Evolutionary conservation across 225 moss, liverwort and hornwort species (phyloP).

Genomic region (Pseudisothecium myosuroides): DNA sequence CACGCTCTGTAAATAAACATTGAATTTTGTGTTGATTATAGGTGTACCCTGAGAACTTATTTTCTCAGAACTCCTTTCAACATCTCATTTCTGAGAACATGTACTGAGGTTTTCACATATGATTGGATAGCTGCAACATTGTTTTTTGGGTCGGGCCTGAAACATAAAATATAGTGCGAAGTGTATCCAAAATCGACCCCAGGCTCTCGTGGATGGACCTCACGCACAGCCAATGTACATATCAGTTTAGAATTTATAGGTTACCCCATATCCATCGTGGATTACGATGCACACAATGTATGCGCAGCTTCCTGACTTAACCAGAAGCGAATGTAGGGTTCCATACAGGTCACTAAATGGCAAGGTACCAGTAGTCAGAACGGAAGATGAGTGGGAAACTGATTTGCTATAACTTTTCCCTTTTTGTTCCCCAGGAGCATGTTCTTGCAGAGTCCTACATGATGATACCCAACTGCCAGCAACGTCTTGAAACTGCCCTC

Average conservation of each 20-base stretch:
- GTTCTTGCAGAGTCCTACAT: conserved; percentile 84
- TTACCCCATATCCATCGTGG: not conserved
- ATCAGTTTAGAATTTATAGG: not conserved
- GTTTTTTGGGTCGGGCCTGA: not conserved
- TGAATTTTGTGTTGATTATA: not conserved
- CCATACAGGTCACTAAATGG: not conserved
- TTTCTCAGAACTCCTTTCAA: not conserved
- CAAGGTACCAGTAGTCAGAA: not conserved
- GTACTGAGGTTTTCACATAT: not conserved
- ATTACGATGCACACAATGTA: not conserved
- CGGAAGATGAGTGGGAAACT: not conserved
- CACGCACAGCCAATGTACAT: no score
- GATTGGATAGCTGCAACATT: not conserved
- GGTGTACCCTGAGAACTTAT: not conserved
- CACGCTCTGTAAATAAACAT: not conserved
- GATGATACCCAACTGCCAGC: conserved; percentile 84
- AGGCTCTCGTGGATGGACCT: not conserved
- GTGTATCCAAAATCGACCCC: not conserved
- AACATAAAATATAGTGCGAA: not conserved
- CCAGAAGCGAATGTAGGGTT: not conserved
- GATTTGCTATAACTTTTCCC: not conserved
- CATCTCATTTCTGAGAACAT: not conserved
- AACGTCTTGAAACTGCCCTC: conserved; percentile 55
- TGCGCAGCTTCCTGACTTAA: not conserved
- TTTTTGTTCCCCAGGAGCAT: conserved; percentile 32